Conservation (phyloP, 2,329 filamentous ascomycete species). For the Achaetomium macrosporum region DNA sequence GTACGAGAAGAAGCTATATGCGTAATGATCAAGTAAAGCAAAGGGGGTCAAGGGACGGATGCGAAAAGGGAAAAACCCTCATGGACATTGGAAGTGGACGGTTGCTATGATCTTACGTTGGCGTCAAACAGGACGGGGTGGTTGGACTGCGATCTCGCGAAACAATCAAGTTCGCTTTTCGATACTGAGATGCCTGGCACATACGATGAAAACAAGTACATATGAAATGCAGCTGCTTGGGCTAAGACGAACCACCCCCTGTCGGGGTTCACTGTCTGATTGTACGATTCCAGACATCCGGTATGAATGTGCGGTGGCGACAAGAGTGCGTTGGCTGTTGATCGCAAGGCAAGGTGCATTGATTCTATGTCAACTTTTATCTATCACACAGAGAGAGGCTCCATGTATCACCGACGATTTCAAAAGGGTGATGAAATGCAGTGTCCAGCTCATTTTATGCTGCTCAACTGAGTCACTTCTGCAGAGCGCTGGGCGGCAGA, state of each 20-base stretch:
- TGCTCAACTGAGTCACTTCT: constrained; percentile 14
- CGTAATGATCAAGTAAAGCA: constrained; percentile 43
- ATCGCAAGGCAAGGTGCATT: neutral
- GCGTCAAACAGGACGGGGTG: constrained; percentile 1
- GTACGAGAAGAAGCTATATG: constrained; percentile 99
- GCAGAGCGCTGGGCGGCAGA: constrained; percentile 22
- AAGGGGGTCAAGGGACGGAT: neutral
- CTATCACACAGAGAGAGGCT: neutral
- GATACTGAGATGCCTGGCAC: neutral
- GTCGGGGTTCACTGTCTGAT: no score
- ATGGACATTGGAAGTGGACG: constrained; percentile 3
- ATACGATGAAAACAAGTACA: neutral
- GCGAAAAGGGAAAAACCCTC: neutral
- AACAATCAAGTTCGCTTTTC: neutral
- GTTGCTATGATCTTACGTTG: constrained; percentile 14
- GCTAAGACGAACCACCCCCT: no score
- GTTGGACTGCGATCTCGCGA: constrained; percentile 3
- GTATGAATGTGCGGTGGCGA: no score
- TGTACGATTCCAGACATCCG: no score
- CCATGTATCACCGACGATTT: no score
- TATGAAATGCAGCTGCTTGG: neutral
- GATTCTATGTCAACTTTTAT: neutral
- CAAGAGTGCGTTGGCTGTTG: no score
- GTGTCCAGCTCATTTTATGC: neutral
- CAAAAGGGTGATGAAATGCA: no score